phyloP scores from a whole-genome alignment of 495 filamentous ascomycete genomes.

The Neurospora pannonica region DNA sequence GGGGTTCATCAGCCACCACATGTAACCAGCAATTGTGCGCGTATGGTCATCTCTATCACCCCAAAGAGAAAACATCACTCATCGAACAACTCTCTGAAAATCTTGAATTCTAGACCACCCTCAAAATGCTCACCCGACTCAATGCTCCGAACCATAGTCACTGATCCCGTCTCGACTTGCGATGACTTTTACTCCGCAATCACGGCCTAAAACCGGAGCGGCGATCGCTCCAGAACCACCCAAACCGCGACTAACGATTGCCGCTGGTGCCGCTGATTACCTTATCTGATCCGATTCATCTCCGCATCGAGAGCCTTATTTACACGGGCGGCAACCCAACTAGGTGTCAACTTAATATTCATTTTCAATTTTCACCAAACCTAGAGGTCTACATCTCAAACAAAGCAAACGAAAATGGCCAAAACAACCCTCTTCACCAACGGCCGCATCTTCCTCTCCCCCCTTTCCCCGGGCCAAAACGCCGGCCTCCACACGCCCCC shows the following conservation, averaged over 20 bases:
- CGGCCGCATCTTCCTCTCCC: slow-evolving; percentile 17
- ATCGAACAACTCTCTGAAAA: neutral
- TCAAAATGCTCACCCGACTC: neutral
- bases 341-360: too few species aligned
- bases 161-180: neutral
- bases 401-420: neutral
- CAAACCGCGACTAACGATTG: neutral
- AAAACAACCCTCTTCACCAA: slow-evolving; percentile 25
- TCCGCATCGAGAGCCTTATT: neutral
- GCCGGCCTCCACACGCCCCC: slow-evolving; percentile 15
- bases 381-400: too few species aligned
- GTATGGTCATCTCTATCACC: neutral
- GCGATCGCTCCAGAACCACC: neutral
- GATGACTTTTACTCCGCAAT: neutral
- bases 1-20: neutral
- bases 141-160: neutral
- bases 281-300: neutral
- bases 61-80: neutral
- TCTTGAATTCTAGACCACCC: neutral
- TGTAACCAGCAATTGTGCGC: neutral
- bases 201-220: neutral
- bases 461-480: slow-evolving; percentile 18
- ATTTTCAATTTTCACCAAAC: too few species aligned
- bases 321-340: neutral
- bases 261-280: neutral